Conservation (phyloP, 2,329 filamentous ascomycete genomes). For the Ophiosphaerella narmari region DNA sequence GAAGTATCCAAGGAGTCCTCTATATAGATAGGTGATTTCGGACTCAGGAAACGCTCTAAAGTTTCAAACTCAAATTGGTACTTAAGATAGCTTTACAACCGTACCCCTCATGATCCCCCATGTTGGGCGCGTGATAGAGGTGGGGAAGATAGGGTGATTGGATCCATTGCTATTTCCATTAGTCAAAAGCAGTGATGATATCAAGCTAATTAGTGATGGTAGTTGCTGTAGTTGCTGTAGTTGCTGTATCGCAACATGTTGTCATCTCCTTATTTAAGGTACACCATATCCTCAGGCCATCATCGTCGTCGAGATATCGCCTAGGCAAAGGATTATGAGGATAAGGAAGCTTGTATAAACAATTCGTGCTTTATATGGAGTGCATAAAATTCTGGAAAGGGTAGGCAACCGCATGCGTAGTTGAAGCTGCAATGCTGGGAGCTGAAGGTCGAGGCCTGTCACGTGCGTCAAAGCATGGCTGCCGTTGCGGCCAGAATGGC, state of each 20-base stretch:
- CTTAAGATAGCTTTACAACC: neutral
- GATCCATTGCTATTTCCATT: neutral
- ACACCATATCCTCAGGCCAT: too few relatives aligned
- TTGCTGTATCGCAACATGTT: neutral
- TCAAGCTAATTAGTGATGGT: slow-evolving; percentile 2
- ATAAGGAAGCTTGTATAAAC: too few relatives aligned
- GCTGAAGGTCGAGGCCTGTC: slow-evolving; percentile 2
- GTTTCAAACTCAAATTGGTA: neutral
- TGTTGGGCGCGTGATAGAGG: slow-evolving; percentile 11
- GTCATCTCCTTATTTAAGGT: too few relatives aligned
- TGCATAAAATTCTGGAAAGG: too few relatives aligned
- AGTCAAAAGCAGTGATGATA: slow-evolving; percentile 8
- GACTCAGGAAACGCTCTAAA: neutral
- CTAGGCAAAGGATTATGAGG: too few relatives aligned
- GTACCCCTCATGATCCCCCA: slow-evolving; percentile 12
- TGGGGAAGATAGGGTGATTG: slow-evolving; percentile 17
- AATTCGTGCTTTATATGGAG: too few relatives aligned
- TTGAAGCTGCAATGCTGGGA: too few relatives aligned
- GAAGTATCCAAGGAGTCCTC: too few relatives aligned
- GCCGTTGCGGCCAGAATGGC: slow-evolving; percentile 22
- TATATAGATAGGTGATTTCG: too few relatives aligned
- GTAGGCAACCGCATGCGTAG: too few relatives aligned
- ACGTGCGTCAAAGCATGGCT: slow-evolving; percentile 10
- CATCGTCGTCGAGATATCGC: too few relatives aligned
- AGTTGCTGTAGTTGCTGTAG: neutral